Percentiles rank a stretch among this genome's conserved stretches.
Conservation (phyloP, 1,284 basidiomycete genomes). For the Puccinia sorghi region DNA sequence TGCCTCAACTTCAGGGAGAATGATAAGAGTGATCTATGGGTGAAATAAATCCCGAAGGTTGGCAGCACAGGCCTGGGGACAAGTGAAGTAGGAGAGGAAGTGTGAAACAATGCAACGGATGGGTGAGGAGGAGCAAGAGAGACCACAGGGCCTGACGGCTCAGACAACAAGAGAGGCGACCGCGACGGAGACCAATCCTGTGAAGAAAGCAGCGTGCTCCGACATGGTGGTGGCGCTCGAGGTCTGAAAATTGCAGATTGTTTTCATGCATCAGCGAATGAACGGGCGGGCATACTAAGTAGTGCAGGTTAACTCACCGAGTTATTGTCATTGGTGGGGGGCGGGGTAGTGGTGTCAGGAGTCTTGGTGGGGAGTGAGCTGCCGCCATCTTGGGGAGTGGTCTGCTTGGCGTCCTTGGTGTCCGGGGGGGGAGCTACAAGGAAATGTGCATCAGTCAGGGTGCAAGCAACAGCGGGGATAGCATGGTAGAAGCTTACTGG, state of each 20-base stretch:
- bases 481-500: background rate
- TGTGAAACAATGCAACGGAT: background rate
- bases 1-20: no score
- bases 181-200: background rate
- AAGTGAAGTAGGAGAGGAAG: no score
- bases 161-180: slow-evolving; percentile 7
- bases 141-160: background rate
- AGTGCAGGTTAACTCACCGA: background rate
- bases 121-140: background rate
- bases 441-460: background rate
- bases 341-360: background rate
- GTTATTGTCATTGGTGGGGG: background rate
- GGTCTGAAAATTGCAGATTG: background rate
- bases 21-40: no score
- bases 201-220: background rate
- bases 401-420: background rate
- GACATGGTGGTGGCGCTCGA: slow-evolving; percentile 8
- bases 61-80: no score
- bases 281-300: no score
- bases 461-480: background rate
- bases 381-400: background rate
- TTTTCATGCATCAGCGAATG: no score
- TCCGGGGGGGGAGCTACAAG: background rate
- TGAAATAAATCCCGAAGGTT: no score
- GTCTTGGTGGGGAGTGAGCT: background rate